phyloP scores from a whole-genome alignment of 176 grass and related monocot genomes.

The Musa schizocarpa region DNA sequence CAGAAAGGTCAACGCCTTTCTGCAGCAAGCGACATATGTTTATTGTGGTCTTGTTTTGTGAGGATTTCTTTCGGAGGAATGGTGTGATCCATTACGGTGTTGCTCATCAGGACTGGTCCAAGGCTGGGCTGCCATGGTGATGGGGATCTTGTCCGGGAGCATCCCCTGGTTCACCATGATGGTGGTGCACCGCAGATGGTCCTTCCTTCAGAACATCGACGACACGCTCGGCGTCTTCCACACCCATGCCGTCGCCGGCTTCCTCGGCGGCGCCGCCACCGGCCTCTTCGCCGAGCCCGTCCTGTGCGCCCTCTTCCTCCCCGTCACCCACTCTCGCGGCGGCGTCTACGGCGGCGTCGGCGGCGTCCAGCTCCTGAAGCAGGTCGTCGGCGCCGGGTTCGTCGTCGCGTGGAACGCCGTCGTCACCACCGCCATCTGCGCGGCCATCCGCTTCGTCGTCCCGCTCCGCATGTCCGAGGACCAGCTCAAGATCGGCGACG shows the following conservation, averaged over 20 bases:
- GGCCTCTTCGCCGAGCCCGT: slow-evolving; percentile 15
- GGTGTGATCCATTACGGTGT: too few relatives aligned
- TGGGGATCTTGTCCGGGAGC: slow-evolving; percentile 11
- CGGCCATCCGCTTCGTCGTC: not conserved
- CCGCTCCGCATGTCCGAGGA: slow-evolving; percentile 15
- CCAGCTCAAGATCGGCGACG: slow-evolving; percentile 52
- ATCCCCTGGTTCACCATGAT: slow-evolving; percentile 22
- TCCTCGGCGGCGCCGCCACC: slow-evolving; percentile 4
- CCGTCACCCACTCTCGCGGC: slow-evolving; percentile 5
- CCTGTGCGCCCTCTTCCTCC: slow-evolving; percentile 5
- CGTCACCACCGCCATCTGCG: not conserved
- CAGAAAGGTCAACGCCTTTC: too few relatives aligned
- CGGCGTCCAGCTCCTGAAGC: slow-evolving; percentile 5
- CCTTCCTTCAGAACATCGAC: slow-evolving; percentile 2
- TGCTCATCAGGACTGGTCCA: slow-evolving; percentile 10
- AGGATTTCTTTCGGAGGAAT: too few relatives aligned
- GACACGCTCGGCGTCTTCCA: slow-evolving; percentile 20
- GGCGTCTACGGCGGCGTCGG: slow-evolving; percentile 3
- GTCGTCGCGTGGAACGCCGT: slow-evolving; percentile 5
- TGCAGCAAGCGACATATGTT: too few relatives aligned
- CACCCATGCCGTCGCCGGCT: slow-evolving; percentile 14
- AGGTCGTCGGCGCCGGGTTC: slow-evolving; percentile 7
- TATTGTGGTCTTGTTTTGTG: too few relatives aligned
- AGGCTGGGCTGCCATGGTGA: slow-evolving; percentile 7
- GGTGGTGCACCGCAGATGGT: slow-evolving; percentile 1